Evolutionary conservation across 495 filamentous ascomycete genomes (phyloP).

Genomic region (Lentithecium fluviatile): DNA sequence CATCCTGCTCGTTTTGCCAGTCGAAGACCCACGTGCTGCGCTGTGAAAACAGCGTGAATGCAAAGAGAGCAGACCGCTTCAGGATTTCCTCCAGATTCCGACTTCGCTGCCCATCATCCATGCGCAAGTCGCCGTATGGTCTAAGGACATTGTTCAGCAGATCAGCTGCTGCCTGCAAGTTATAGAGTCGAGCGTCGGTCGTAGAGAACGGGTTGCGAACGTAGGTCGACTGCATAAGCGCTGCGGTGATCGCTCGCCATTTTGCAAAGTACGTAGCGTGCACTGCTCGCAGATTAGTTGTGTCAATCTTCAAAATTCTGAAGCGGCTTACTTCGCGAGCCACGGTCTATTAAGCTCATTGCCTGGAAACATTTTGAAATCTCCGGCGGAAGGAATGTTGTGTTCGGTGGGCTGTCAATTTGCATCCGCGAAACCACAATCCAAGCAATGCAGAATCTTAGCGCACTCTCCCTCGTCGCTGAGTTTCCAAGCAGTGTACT

Average conservation of each 20-base stretch:
- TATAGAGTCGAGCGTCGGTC: conserved; percentile 33
- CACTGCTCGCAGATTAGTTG: conserved; percentile 28
- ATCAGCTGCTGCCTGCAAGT: conserved; percentile 25
- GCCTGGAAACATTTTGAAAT: conserved; percentile 26
- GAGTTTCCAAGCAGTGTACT: conserved; percentile 38
- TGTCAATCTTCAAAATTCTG: background rate
- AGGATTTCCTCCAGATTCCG: conserved; percentile 43
- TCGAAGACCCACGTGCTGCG: conserved; percentile 41
- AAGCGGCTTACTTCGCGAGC: conserved; percentile 17
- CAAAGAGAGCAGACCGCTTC: conserved; percentile 41
- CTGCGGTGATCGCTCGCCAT: conserved; percentile 42
- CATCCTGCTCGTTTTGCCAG: conserved; percentile 30
- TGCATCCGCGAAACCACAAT: conserved; percentile 36
- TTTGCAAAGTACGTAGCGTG: conserved; percentile 34
- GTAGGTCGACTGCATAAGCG: conserved; percentile 38
- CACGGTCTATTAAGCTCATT: conserved; percentile 18
- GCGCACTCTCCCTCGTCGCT: conserved; percentile 29
- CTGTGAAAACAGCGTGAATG: conserved; percentile 44
- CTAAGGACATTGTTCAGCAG: conserved; percentile 36
- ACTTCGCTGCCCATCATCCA: conserved; percentile 28
- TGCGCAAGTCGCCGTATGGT: conserved; percentile 32
- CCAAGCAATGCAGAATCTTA: conserved; percentile 41
- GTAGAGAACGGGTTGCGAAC: conserved; percentile 26
- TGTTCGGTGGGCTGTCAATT: conserved; percentile 8
- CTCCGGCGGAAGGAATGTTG: conserved; percentile 40